phyloP scores from a whole-genome alignment of 106 monocot species.

The Dendrobium catenatum region DNA sequence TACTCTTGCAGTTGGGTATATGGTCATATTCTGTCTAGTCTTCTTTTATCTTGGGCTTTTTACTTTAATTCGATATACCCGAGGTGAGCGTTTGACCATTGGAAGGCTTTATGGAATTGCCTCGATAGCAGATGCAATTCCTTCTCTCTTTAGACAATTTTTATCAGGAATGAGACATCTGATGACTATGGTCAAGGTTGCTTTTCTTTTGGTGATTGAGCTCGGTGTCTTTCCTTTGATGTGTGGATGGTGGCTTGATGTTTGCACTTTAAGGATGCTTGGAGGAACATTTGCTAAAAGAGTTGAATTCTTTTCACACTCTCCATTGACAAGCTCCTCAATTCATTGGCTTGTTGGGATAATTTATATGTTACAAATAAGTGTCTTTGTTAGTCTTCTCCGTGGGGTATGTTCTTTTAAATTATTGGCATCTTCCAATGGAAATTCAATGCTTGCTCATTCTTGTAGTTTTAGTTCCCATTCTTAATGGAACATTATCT shows the following conservation, averaged over 20 bases:
- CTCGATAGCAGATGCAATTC: constrained; percentile 66
- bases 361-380: constrained; percentile 97
- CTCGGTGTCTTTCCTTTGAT: constrained; percentile 93
- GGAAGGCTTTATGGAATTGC: constrained; percentile 79
- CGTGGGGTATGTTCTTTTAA: constrained; percentile 62
- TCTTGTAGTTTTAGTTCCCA: background rate
- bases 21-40: constrained; percentile 59
- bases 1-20: constrained; percentile 86
- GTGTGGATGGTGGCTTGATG: constrained; percentile 99
- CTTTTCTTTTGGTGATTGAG: constrained; percentile 94
- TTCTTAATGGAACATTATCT: background rate
- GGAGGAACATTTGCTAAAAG: constrained; percentile 75
- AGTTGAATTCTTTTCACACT: constrained; percentile 82
- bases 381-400: constrained; percentile 97
- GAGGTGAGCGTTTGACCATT: constrained; percentile 74
- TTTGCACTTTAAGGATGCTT: constrained; percentile 92
- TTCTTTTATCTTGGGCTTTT: constrained; percentile 80
- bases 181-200: constrained; percentile 98
- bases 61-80: constrained; percentile 70
- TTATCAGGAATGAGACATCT: constrained; percentile 74
- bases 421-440: background rate
- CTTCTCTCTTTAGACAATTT: constrained; percentile 76
- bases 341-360: constrained; percentile 99
- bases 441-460: constrained; percentile 3
- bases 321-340: constrained; percentile 74